Evolutionary conservation across 2,329 filamentous ascomycete genomes (phyloP).

Genomic region (Calonectria hongkongensis): DNA sequence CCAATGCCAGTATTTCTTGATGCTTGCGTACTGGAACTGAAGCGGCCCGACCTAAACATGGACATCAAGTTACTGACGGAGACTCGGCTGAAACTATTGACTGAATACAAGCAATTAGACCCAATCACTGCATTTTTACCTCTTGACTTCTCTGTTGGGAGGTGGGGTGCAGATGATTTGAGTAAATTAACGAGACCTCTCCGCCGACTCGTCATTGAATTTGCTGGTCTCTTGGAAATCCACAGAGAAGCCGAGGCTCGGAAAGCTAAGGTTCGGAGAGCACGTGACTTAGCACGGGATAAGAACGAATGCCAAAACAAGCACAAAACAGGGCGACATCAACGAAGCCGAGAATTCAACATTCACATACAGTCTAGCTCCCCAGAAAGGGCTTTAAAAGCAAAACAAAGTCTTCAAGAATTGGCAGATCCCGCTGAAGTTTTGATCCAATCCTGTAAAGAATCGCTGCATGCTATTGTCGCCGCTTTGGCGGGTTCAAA

Average conservation of each 20-base stretch:
- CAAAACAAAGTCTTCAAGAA: slow-evolving; percentile 27
- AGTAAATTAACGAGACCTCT: not conserved
- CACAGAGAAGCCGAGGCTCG: slow-evolving; percentile 33
- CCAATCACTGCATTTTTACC: slow-evolving; percentile 30
- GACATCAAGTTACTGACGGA: slow-evolving; percentile 1
- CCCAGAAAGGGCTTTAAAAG: not conserved
- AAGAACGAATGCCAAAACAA: not conserved
- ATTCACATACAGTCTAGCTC: slow-evolving; percentile 24
- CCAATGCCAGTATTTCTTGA: slow-evolving; percentile 31
- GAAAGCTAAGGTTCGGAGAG: not conserved
- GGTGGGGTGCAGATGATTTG: slow-evolving; percentile 33
- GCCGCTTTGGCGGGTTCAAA: slow-evolving; percentile 24
- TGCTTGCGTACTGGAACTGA: slow-evolving; percentile 24
- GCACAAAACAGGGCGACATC: slow-evolving; percentile 29
- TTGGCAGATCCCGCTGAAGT: slow-evolving; percentile 21
- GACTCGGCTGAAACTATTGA: slow-evolving; percentile 5
- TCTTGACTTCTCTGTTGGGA: slow-evolving; percentile 35
- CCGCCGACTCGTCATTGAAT: slow-evolving; percentile 29
- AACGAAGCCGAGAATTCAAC: slow-evolving; percentile 32
- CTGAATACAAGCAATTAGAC: slow-evolving; percentile 31
- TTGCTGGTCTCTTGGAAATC: slow-evolving; percentile 29
- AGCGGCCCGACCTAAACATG: slow-evolving; percentile 32
- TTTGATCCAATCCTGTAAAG: slow-evolving; percentile 28
- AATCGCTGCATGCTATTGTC: slow-evolving; percentile 25
- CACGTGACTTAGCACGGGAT: slow-evolving; percentile 17